Evolutionary conservation across 2,329 filamentous ascomycete genomes (phyloP).

Genomic region (Talaromyces pinophilus): DNA sequence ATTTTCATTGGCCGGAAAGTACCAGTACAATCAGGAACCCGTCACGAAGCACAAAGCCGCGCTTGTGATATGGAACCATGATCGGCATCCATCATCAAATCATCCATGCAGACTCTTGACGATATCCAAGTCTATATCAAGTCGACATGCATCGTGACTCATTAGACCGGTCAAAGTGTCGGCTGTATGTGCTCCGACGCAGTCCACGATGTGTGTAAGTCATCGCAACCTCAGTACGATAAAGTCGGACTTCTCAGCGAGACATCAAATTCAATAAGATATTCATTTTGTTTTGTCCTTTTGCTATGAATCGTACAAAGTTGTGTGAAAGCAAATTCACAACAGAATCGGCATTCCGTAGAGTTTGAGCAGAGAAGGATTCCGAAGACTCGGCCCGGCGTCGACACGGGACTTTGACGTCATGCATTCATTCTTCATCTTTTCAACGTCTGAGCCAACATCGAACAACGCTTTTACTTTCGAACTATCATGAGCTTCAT

Average conservation of each 20-base stretch:
- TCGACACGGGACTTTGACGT: slow-evolving; percentile 18
- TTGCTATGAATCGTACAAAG: background rate
- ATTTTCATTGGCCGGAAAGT: background rate
- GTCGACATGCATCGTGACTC: slow-evolving; percentile 1
- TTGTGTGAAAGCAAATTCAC: background rate
- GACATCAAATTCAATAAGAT: background rate
- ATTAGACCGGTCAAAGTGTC: background rate
- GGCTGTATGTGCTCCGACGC: slow-evolving; percentile 9
- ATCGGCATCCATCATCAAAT: background rate
- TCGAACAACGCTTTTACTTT: background rate
- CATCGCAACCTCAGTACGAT: background rate
- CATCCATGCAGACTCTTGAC: background rate
- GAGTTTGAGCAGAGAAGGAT: background rate
- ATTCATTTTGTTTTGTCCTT: background rate
- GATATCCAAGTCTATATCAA: background rate
- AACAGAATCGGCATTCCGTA: slow-evolving; percentile 12
- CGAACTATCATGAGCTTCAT: background rate
- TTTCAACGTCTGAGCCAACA: background rate
- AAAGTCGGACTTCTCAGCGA: background rate
- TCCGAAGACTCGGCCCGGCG: slow-evolving; percentile 10
- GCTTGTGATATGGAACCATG: background rate
- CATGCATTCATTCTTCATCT: background rate
- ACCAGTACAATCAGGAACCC: background rate
- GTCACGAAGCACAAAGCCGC: background rate
- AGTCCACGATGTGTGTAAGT: background rate